Evolutionary conservation across 1,284 basidiomycete genomes (phyloP).

Genomic region (Boletellus dicymbophilus): DNA sequence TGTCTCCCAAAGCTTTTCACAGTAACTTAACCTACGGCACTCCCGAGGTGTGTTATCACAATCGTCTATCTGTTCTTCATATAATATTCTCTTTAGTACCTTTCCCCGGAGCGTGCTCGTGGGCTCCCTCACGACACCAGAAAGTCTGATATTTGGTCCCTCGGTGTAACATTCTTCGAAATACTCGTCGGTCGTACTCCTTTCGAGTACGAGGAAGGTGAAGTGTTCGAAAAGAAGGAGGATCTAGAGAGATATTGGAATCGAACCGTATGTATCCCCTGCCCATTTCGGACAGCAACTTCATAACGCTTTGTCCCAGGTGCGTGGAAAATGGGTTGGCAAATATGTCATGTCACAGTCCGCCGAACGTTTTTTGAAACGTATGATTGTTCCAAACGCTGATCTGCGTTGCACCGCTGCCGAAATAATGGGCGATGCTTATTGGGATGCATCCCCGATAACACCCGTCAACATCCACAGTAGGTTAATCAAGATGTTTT

Average conservation of each 20-base stretch:
- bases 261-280: constrained; percentile 58
- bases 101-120: constrained; percentile 85
- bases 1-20: constrained; percentile 68
- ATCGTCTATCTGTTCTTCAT: neutral
- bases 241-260: constrained; percentile 84
- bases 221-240: constrained; percentile 80
- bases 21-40: constrained; percentile 88
- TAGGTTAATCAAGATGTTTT: constrained; percentile 5
- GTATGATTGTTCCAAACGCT: constrained; percentile 79
- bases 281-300: neutral
- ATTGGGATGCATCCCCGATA: constrained; percentile 48
- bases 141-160: constrained; percentile 90
- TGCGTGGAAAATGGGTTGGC: constrained; percentile 85
- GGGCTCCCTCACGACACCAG: constrained; percentile 90
- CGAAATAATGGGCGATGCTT: constrained; percentile 65
- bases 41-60: constrained; percentile 64
- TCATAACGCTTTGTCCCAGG: constrained; percentile 34
- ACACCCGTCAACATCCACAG: constrained; percentile 25
- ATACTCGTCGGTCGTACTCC: constrained; percentile 89
- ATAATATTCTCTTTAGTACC: constrained; percentile 54
- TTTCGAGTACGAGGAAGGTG: constrained; percentile 82
- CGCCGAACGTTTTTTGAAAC: constrained; percentile 64
- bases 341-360: constrained; percentile 70
- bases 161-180: constrained; percentile 93
- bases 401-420: constrained; percentile 68